Percentiles rank a stretch among this genome's conserved stretches.
Conservation (phyloP, 2,329 filamentous ascomycete genomes). For the Hypoxylon sp. region DNA sequence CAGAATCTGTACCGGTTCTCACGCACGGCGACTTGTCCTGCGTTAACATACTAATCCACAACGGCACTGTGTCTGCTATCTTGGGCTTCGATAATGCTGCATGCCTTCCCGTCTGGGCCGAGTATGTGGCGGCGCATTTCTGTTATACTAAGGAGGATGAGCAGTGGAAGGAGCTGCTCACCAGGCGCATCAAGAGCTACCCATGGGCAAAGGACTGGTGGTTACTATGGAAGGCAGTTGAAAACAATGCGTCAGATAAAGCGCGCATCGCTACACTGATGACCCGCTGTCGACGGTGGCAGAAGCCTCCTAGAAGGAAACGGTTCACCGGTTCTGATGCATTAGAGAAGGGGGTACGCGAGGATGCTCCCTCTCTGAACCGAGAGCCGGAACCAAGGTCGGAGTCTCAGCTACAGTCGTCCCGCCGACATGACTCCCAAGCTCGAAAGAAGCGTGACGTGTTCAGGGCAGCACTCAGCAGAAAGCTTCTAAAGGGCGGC, state of each 20-base stretch:
- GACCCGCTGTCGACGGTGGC: constrained; percentile 46
- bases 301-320: constrained; percentile 35
- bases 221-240: constrained; percentile 46
- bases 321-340: constrained; percentile 25
- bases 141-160: constrained; percentile 50
- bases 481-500: constrained; percentile 31
- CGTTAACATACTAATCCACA: constrained; percentile 45
- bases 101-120: constrained; percentile 50
- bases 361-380: neutral
- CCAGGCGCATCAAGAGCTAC: constrained; percentile 39
- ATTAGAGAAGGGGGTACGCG: constrained; percentile 13
- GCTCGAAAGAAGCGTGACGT: constrained; percentile 2
- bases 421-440: neutral
- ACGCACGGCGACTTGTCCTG: constrained; percentile 52
- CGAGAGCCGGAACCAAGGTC: constrained; percentile 11
- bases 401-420: constrained; percentile 5
- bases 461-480: constrained; percentile 27
- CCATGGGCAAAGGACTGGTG: constrained; percentile 49
- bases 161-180: constrained; percentile 51
- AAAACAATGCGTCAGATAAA: constrained; percentile 20
- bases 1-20: constrained; percentile 46
- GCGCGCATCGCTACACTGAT: constrained; percentile 36
- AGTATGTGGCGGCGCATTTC: constrained; percentile 47
- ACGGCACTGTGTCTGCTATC: constrained; percentile 43
- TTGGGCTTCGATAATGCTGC: constrained; percentile 49